Evolutionary conservation across 2,329 filamentous ascomycete species (phyloP).

Genomic region (Hypoxylon sp.): DNA sequence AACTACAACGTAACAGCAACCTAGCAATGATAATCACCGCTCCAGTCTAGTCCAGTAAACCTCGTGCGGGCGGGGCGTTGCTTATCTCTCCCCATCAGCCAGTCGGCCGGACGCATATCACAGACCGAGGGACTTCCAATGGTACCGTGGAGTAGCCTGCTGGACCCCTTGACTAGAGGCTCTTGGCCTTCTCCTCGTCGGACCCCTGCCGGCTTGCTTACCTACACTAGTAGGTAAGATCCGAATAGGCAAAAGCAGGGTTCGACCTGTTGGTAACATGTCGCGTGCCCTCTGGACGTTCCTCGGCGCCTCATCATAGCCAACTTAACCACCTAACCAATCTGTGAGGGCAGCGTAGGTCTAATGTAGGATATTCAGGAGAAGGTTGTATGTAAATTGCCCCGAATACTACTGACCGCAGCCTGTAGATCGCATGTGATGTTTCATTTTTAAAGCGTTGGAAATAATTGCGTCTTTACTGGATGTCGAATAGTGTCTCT

Average conservation of each 20-base stretch:
- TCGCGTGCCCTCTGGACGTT: constrained; percentile 42
- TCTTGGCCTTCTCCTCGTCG: constrained; percentile 31
- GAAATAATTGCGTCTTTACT: constrained; percentile 10
- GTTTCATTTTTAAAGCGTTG: constrained; percentile 32
- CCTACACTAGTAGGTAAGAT: constrained; percentile 10
- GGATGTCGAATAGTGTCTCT: constrained; percentile 27
- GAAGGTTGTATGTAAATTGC: constrained; percentile 32
- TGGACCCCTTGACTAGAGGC: constrained; percentile 20
- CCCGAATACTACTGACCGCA: constrained; percentile 33
- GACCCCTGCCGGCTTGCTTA: constrained; percentile 16
- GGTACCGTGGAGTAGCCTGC: constrained; percentile 11
- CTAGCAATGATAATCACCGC: constrained; percentile 1
- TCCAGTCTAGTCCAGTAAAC: constrained; percentile 10
- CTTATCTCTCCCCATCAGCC: constrained; percentile 36
- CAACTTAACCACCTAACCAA: constrained; percentile 34
- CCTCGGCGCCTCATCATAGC: constrained; percentile 35
- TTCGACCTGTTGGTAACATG: constrained; percentile 14
- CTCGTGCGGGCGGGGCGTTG: constrained; percentile 28
- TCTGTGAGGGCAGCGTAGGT: constrained; percentile 11
- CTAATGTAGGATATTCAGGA: constrained; percentile 29
- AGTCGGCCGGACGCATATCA: constrained; percentile 33
- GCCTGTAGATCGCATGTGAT: constrained; percentile 41
- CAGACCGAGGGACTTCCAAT: constrained; percentile 36
- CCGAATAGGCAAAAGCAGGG: constrained; percentile 23
- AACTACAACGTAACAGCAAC: constrained; percentile 40